Evolutionary conservation across 2,329 filamentous ascomycete genomes (phyloP).

Genomic region (Aspergillus ochraceus): DNA sequence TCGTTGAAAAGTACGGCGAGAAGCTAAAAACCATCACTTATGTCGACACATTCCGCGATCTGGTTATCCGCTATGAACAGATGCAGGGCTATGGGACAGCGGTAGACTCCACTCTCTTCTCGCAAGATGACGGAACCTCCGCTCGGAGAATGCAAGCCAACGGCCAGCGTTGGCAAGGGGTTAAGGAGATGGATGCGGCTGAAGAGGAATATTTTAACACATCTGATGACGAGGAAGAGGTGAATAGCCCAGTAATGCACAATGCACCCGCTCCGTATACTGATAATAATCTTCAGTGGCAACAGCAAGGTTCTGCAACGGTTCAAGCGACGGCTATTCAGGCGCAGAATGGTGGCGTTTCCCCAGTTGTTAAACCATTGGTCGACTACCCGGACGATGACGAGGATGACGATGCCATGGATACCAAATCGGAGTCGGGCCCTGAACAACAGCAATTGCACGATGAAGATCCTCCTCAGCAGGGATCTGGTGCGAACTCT

Average conservation of each 20-base stretch:
- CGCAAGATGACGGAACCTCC: slow-evolving; percentile 66
- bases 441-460: slow-evolving; percentile 19
- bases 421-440: slow-evolving; percentile 46
- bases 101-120: slow-evolving; percentile 65
- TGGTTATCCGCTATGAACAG: slow-evolving; percentile 77
- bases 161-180: slow-evolving; percentile 63
- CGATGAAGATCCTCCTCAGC: slow-evolving; percentile 18
- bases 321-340: slow-evolving; percentile 32
- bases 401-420: slow-evolving; percentile 71
- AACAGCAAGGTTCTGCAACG: slow-evolving; percentile 35
- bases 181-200: slow-evolving; percentile 79
- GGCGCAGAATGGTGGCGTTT: slow-evolving; percentile 59
- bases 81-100: slow-evolving; percentile 66
- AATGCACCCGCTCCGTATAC: neutral
- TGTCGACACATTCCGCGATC: slow-evolving; percentile 77
- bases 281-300: slow-evolving; percentile 29
- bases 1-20: slow-evolving; percentile 81
- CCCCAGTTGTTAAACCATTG: slow-evolving; percentile 66
- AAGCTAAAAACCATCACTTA: slow-evolving; percentile 74
- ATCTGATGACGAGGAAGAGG: slow-evolving; percentile 80
- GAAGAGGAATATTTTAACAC: slow-evolving; percentile 95
- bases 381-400: slow-evolving; percentile 95
- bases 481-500: slow-evolving; percentile 24
- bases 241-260: slow-evolving; percentile 15
- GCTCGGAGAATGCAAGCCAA: slow-evolving; percentile 50